These are phyloP conservation scores for Penicillium tannophilum DNA, from an alignment of 495 filamentous ascomycete species.

Conservation along the genomic window DNA sequence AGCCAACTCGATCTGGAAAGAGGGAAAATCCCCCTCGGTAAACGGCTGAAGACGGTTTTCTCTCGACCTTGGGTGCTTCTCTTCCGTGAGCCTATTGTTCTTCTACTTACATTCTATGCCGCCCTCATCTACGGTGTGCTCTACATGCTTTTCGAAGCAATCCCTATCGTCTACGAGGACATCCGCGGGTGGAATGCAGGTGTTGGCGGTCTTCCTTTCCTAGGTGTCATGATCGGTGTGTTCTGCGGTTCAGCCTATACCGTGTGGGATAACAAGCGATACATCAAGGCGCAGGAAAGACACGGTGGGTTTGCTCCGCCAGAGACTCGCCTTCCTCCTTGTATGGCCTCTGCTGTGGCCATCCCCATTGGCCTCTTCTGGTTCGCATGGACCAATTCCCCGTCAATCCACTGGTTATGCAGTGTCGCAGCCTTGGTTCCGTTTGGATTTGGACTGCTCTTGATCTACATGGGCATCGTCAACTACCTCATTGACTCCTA, in stretches of 20 bases:
- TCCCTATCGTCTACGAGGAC: slow-evolving; percentile 75
- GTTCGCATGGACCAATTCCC: slow-evolving; percentile 72
- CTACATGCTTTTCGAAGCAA: slow-evolving; percentile 82
- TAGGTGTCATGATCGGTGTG: slow-evolving; percentile 85
- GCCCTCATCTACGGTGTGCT: slow-evolving; percentile 74
- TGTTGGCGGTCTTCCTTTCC: slow-evolving; percentile 71
- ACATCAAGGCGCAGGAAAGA: slow-evolving; percentile 34
- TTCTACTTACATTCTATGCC: slow-evolving; percentile 71
- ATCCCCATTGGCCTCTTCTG: slow-evolving; percentile 59
- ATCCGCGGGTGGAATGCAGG: slow-evolving; percentile 74
- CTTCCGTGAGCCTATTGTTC: slow-evolving; percentile 59
- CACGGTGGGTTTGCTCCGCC: slow-evolving; percentile 46
- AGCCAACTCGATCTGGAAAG: slow-evolving; percentile 51
- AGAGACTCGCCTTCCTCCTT: slow-evolving; percentile 49
- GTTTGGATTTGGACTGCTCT: slow-evolving; percentile 74
- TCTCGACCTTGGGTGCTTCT: slow-evolving; percentile 53
- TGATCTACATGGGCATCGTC: slow-evolving; percentile 72
- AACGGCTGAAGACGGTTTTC: slow-evolving; percentile 45
- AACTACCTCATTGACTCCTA: slow-evolving; percentile 80
- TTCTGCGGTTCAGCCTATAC: slow-evolving; percentile 46
- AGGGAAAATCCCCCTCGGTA: slow-evolving; percentile 35
- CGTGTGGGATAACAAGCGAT: slow-evolving; percentile 52
- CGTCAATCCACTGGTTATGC: slow-evolving; percentile 67
- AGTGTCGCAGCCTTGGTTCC: slow-evolving; percentile 64
- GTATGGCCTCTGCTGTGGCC: slow-evolving; percentile 40